These are phyloP conservation scores for Lactarius sp. DNA, from an alignment of 768 basidiomycete species.

Conservation along the genomic window DNA sequence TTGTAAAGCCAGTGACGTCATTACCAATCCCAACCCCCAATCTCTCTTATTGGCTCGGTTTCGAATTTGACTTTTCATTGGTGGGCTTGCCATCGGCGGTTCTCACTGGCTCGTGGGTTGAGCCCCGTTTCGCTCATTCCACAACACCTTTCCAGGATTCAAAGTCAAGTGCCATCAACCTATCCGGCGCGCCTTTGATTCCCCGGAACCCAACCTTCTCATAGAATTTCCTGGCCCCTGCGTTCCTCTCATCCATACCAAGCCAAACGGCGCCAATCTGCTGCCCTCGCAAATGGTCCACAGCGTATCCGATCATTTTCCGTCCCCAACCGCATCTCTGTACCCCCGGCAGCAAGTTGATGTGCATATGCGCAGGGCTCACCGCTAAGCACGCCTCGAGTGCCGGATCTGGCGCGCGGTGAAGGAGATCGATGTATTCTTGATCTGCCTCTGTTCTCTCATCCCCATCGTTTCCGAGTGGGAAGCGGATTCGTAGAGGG, in stretches of 20 bases:
- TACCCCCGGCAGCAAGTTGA: conserved; percentile 62
- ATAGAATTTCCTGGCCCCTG: conserved; percentile 57
- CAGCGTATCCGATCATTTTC: conserved; percentile 51
- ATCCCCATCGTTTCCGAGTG: conserved; percentile 27
- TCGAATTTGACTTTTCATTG: too few species aligned
- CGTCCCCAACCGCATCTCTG: conserved; percentile 71
- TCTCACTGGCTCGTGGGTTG: not conserved
- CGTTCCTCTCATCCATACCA: conserved; percentile 62
- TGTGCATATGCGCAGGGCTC: conserved; percentile 72
- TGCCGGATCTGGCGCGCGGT: conserved; percentile 38
- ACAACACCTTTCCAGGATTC: conserved; percentile 27
- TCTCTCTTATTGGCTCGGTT: too few species aligned
- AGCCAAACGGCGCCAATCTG: conserved; percentile 57
- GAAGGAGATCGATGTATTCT: conserved; percentile 36
- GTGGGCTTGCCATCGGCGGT: too few species aligned
- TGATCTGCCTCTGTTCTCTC: conserved; percentile 37
- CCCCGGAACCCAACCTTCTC: conserved; percentile 52
- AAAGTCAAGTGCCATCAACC: conserved; percentile 53
- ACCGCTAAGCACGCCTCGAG: conserved; percentile 51
- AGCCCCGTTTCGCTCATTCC: too few species aligned
- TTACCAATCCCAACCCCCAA: not conserved
- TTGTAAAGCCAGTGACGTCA: conserved; percentile 10
- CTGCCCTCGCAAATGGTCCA: conserved; percentile 46
- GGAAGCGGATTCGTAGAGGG: conserved; percentile 51
- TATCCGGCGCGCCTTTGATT: conserved; percentile 48